Percentiles rank a stretch among this genome's conserved stretches.
Conservation (phyloP, 2,329 filamentous ascomycete species). For the Nigrospora oryzae region DNA sequence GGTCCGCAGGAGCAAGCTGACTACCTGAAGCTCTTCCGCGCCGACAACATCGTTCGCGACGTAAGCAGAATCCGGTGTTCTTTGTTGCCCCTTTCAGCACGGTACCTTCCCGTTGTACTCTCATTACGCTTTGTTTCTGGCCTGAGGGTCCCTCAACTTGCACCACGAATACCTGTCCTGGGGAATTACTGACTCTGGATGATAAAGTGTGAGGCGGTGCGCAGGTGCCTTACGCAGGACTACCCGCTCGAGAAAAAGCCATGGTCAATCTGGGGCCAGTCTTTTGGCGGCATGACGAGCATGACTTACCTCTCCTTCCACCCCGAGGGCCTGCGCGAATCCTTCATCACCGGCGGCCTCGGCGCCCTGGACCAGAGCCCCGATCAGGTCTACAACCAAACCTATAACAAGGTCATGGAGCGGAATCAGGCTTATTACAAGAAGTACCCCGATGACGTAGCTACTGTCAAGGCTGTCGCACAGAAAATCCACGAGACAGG, state of each 20-base stretch:
- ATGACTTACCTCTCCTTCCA: slow-evolving; percentile 78
- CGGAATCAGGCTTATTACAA: slow-evolving; percentile 73
- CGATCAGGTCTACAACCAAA: slow-evolving; percentile 66
- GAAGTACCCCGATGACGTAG: slow-evolving; percentile 77
- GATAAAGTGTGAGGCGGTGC: slow-evolving; percentile 63
- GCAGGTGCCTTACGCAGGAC: slow-evolving; percentile 62
- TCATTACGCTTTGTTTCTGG: no score
- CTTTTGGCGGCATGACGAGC: slow-evolving; percentile 82
- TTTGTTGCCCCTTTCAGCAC: no score
- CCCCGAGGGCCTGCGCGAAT: slow-evolving; percentile 70
- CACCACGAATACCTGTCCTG: no score
- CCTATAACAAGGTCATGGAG: slow-evolving; percentile 60
- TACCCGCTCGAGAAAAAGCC: slow-evolving; percentile 62
- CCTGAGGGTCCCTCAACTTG: no score
- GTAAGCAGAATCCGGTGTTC: no score
- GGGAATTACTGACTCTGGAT: no score
- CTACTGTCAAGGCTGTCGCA: slow-evolving; percentile 58
- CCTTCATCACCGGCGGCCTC: slow-evolving; percentile 77
- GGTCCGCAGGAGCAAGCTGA: slow-evolving; percentile 60
- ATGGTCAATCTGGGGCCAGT: slow-evolving; percentile 86
- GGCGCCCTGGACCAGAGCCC: slow-evolving; percentile 65
- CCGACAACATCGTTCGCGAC: slow-evolving; percentile 84
- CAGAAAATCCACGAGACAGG: slow-evolving; percentile 51
- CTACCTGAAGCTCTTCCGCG: slow-evolving; percentile 78
- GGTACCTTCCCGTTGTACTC: no score